Evolutionary conservation across 2,329 filamentous ascomycete species (phyloP), one percentile per base, ranked within the genome.

Genomic region (Aureobasidium sp.): DNA sequence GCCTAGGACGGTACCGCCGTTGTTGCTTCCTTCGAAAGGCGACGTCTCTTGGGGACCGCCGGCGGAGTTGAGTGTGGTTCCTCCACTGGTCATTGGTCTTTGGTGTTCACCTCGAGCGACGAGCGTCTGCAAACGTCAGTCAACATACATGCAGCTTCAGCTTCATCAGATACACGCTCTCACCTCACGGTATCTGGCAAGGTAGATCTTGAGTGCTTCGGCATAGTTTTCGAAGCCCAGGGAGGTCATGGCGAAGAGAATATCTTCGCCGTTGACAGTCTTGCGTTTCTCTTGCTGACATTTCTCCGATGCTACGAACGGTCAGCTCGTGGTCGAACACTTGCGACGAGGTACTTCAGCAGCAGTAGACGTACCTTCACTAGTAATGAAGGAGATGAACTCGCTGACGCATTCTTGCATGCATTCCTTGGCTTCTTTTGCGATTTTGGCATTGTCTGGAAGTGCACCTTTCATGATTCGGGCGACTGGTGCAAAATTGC

Each of bases 371-470:
- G 73, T 76, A 96, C 94, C 94, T 83, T 99, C 94, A 75, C 93
- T 97, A 39, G 94, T 99, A 73, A 99, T 97, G 81, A 99, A 99
- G 7, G 91, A 96, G 80, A 99, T 99, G 77, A 99, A 99, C 78
- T 99, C 94, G 85, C 92, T 97, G 63, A 99, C 94, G 73, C 94
- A 99, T 77, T 99, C 94, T 76, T 99, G 94, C 94, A 99, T 97
- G 78, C 94, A 99, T 75, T 99, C 94, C 76, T 99, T 99, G 61
- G 94, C 94, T 74, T 99, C 94, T 74, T 99, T 99, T 32, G 72
- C 71, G 53, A 99, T 99, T 78, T 99, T 99, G 68, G 94, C 94
- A 73, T 99, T 99, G 67, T 99, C 94, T 57, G 94, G 94, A 53
- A 99, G 82, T 7, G 94, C 94, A 70, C 91, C 89, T 77, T 99